Evolutionary conservation across 257 asterid genomes (phyloP), one percentile per base, ranked within the genome.

Genomic region (Nemophila menziesii): DNA sequence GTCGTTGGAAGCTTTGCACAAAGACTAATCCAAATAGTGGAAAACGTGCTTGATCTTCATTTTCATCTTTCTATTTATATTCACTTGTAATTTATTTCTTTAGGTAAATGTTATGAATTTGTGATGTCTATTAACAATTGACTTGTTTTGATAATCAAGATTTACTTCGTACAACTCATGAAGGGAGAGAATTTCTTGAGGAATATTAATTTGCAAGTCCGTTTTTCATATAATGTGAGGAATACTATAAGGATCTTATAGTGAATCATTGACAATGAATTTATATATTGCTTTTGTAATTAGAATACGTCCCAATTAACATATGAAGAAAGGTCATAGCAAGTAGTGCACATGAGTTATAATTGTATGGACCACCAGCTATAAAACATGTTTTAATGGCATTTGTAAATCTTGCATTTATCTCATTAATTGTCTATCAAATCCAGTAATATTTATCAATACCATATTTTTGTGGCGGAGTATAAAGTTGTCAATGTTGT

Each of bases 361-460:
- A 80, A 40, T 85, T 85, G 62, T 70, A 80, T 0, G 87, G 87
- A 15, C 95, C 95, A 18, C 95, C 95, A 16, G 92, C 93, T 40
- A 93, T 92, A 23, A 93, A 84, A 44, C 92, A 84, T 0, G 92
- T 78, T 56, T n/a, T 55, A 7, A 72, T 26, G 0, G 63, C 33
- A 3, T 53, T 58, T 0, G 16, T 38, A 64, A 84, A 84, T 38
- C 92, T 90, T 84, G 58, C 18, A 12, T 13, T 4, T 20, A 8
- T 10, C 15, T 7, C 4, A 37, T 13, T n/a, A 21, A 8, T 14
- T 47, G 11, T 1, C 4, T 14, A 23, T 8, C 19, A 24, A 9
- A 16, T 8, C 17, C 5, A 8, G 33, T 26, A 5, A 26, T 26
- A 4, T 26, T 26, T 26, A 10, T 10, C 33, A 5, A 26, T 29